A percentile compares a stretch with the other conserved stretches of the same genome.
phyloP scores from a whole-genome alignment of 495 filamentous ascomycete genomes.

The Coniosporium apollinis region DNA sequence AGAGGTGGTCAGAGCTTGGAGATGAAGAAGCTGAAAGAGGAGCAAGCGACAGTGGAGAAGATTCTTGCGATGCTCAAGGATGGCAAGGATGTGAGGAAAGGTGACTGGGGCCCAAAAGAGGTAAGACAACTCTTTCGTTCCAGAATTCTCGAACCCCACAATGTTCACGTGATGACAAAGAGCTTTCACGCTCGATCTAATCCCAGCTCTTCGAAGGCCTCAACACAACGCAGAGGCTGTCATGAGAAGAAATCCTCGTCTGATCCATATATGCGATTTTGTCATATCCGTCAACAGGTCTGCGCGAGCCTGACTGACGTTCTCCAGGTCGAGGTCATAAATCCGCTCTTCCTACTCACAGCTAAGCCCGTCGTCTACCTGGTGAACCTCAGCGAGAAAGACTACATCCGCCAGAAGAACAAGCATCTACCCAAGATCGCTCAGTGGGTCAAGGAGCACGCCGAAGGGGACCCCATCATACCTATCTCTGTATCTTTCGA shows the following conservation, averaged over 20 bases:
- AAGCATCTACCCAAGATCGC: slow-evolving; percentile 89
- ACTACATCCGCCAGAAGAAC: slow-evolving; percentile 98
- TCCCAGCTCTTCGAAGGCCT: slow-evolving; percentile 99
- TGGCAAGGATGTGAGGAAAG: slow-evolving; percentile 84
- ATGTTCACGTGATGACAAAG: slow-evolving; percentile 83
- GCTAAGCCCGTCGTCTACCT: slow-evolving; percentile 97
- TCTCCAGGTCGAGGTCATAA: slow-evolving; percentile 84
- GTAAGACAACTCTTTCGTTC: slow-evolving; percentile 39
- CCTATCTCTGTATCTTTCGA: slow-evolving; percentile 87
- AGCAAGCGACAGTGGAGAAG: slow-evolving; percentile 83
- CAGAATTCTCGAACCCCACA: slow-evolving; percentile 5
- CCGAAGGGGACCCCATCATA: slow-evolving; percentile 72
- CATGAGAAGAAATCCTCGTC: slow-evolving; percentile 61
- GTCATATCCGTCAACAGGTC: not conserved
- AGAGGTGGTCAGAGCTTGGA: slow-evolving; percentile 91
- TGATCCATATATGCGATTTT: slow-evolving; percentile 26
- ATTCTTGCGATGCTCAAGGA: slow-evolving; percentile 63
- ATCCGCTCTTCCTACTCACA: slow-evolving; percentile 84
- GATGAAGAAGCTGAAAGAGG: slow-evolving; percentile 94
- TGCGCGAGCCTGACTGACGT: not conserved
- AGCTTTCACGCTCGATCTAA: slow-evolving; percentile 85
- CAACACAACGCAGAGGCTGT: slow-evolving; percentile 52
- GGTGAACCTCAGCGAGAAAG: slow-evolving; percentile 91
- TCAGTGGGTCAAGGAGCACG: slow-evolving; percentile 84
- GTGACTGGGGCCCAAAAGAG: slow-evolving; percentile 86